Conservation (phyloP, 306 rosid genomes). For the barrel medic (Medicago truncatula) region DNA sequence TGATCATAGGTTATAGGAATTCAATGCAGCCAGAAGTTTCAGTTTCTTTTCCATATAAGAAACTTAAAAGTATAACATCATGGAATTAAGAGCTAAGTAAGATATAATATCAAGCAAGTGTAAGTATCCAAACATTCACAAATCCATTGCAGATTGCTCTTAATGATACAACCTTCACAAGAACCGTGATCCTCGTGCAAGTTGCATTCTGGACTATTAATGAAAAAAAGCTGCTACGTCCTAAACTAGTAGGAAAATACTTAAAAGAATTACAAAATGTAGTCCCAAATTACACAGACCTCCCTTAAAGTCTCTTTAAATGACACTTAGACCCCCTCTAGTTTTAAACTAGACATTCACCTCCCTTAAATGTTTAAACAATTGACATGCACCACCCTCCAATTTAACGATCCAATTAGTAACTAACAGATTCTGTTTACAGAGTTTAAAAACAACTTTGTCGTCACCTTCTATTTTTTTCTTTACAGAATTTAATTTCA, state of each 20-base stretch:
- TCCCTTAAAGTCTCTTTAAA: too few relatives aligned
- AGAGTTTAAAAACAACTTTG: too few relatives aligned
- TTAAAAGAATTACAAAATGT: too few relatives aligned
- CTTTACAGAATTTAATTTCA: too few relatives aligned
- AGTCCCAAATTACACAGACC: neutral
- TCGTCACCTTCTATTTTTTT: too few relatives aligned
- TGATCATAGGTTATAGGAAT: slow-evolving; percentile 25
- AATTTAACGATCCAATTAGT: too few relatives aligned
- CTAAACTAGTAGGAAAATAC: neutral
- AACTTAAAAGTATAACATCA: slow-evolving; percentile 14
- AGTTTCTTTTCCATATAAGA: slow-evolving; percentile 29
- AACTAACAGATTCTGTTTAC: too few relatives aligned
- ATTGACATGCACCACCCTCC: too few relatives aligned
- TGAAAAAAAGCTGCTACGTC: neutral
- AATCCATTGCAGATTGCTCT: slow-evolving; percentile 5
- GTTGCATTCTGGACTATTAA: neutral
- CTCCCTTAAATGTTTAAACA: too few relatives aligned
- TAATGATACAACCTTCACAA: slow-evolving; percentile 15
- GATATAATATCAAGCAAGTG: slow-evolving; percentile 7
- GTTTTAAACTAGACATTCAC: too few relatives aligned
- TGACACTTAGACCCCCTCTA: too few relatives aligned
- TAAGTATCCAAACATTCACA: slow-evolving; percentile 24
- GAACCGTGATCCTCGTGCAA: slow-evolving; percentile 1
- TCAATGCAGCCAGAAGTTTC: slow-evolving; percentile 24
- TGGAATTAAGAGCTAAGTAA: neutral